Conservation (phyloP, 2,329 filamentous ascomycete genomes). For the Aphanoascus verrucosus region DNA sequence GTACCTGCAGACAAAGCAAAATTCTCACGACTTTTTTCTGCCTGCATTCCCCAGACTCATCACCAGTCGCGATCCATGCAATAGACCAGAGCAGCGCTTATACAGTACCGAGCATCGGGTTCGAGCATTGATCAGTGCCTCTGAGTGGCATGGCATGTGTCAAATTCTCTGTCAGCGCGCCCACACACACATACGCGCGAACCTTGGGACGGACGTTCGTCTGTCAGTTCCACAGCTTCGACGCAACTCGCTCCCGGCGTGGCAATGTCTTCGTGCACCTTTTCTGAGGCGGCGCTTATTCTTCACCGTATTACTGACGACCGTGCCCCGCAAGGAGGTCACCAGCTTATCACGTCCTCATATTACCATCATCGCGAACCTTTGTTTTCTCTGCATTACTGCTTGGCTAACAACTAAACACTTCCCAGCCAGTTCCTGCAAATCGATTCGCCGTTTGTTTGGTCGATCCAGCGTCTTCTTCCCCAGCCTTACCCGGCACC, state of each 20-base stretch:
- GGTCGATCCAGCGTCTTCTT: slow-evolving; percentile 7
- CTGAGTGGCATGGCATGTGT: too few relatives aligned
- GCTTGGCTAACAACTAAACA: neutral
- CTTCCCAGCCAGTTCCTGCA: neutral
- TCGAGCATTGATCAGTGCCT: neutral
- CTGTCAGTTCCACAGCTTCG: too few relatives aligned
- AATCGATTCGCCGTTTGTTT: slow-evolving; percentile 1
- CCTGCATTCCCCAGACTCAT: neutral
- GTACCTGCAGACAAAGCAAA: slow-evolving; percentile 7
- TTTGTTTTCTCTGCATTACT: neutral
- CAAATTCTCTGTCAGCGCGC: too few relatives aligned
- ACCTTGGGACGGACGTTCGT: too few relatives aligned
- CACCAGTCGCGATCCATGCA: neutral
- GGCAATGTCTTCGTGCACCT: too few relatives aligned
- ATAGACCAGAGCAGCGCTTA: neutral
- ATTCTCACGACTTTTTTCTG: neutral
- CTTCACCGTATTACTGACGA: too few relatives aligned
- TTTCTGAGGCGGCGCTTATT: too few relatives aligned
- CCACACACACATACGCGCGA: too few relatives aligned
- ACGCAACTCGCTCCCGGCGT: too few relatives aligned
- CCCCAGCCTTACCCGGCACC: slow-evolving; percentile 9
- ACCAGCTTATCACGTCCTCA: too few relatives aligned
- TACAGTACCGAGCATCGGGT: neutral
- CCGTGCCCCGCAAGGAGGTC: too few relatives aligned
- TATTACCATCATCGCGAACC: neutral